phyloP scores from a whole-genome alignment of 805 yeast genomes.

The Naumovozyma dairenensis region DNA sequence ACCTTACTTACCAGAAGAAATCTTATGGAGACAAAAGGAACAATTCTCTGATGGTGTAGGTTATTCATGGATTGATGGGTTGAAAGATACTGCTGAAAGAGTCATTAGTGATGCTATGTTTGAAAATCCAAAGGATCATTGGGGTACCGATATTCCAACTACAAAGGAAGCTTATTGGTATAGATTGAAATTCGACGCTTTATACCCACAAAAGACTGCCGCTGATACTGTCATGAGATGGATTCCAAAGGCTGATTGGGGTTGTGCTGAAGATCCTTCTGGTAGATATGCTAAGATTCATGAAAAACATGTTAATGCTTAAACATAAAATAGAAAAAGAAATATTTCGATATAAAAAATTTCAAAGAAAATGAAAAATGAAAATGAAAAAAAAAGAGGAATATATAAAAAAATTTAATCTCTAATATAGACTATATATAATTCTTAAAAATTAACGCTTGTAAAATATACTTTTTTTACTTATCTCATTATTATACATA shows the following conservation, averaged over 20 bases:
- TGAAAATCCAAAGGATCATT: constrained; percentile 82
- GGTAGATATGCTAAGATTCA: constrained; percentile 94
- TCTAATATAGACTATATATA: too few relatives aligned
- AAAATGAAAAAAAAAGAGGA: too few relatives aligned
- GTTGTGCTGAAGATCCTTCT: constrained; percentile 97
- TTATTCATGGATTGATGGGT: constrained; percentile 97
- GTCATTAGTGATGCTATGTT: constrained; percentile 83
- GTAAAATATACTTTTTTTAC: too few relatives aligned
- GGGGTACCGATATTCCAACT: constrained; percentile 93
- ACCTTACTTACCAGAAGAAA: constrained; percentile 93
- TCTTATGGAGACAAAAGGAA: constrained; percentile 99
- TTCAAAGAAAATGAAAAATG: too few relatives aligned
- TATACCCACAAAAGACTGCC: constrained; percentile 85
- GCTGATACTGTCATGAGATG: constrained; percentile 98
- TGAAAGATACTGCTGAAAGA: constrained; percentile 89
- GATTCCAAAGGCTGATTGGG: constrained; percentile 99
- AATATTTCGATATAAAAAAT: too few relatives aligned
- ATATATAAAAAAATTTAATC: too few relatives aligned
- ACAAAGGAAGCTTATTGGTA: constrained; percentile 99
- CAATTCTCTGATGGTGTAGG: constrained; percentile 99
- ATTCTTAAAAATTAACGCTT: too few relatives aligned
- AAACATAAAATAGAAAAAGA: too few relatives aligned
- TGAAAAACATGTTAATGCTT: constrained; percentile 46
- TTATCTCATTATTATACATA: too few relatives aligned
- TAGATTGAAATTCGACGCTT: constrained; percentile 89